Evolutionary conservation across 768 basidiomycete species (phyloP).

Genomic region (Boletus barrowsii): DNA sequence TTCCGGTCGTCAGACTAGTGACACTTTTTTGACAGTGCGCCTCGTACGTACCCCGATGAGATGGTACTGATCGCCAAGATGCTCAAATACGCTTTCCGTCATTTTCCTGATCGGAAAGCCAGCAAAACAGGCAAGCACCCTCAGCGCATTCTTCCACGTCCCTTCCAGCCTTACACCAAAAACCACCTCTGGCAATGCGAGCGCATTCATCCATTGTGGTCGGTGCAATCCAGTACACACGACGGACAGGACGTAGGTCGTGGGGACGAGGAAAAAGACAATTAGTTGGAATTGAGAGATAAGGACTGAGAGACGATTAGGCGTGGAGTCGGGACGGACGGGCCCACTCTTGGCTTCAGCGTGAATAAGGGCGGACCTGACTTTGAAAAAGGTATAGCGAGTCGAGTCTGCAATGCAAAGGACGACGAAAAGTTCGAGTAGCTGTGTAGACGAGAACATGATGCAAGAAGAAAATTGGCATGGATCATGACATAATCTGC

Average conservation of each 20-base stretch:
- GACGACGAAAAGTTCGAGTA: slow-evolving; percentile 3
- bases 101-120: not conserved
- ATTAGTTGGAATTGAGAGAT: not conserved
- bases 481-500: too few species aligned
- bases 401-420: not conserved
- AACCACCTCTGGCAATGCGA: not conserved
- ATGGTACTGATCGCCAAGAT: slow-evolving; percentile 6
- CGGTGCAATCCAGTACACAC: not conserved
- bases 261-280: not conserved
- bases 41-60: slow-evolving; percentile 5
- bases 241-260: not conserved
- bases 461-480: not conserved
- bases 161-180: too few species aligned
- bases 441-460: slow-evolving; percentile 4
- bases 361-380: not conserved
- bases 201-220: slow-evolving; percentile 2
- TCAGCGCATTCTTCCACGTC: too few species aligned
- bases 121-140: not conserved
- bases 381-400: not conserved
- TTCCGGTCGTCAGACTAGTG: not conserved
- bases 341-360: slow-evolving; percentile 7
- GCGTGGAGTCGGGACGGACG: slow-evolving; percentile 1
- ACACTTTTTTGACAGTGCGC: not conserved
- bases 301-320: not conserved
- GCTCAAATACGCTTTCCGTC: not conserved